A percentile compares a stretch with the other conserved stretches of the same genome.
Evolutionary conservation across 805 yeast species (phyloP).

Genomic region (Naumovozyma dairenensis): DNA sequence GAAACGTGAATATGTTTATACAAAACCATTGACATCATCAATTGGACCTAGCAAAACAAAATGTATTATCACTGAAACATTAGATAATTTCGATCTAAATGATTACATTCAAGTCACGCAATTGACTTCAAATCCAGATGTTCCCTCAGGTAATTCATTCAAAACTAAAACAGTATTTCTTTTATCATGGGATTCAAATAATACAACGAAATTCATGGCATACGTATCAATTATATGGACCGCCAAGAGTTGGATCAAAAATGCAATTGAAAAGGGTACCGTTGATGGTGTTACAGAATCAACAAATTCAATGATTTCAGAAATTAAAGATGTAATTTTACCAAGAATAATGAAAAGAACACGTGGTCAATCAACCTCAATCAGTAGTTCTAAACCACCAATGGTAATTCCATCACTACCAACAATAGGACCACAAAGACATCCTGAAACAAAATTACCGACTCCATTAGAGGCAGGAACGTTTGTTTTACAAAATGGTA

Average conservation of each 20-base stretch:
- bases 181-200: constrained; percentile 54
- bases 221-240: constrained; percentile 58
- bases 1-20: constrained; percentile 44
- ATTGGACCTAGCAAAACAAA: constrained; percentile 72
- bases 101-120: constrained; percentile 42
- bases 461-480: background rate
- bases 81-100: constrained; percentile 43
- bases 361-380: constrained; percentile 5
- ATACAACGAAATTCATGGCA: constrained; percentile 42
- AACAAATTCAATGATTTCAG: constrained; percentile 37
- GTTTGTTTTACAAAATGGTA: constrained; percentile 35
- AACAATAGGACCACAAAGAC: constrained; percentile 30
- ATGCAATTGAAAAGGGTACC: constrained; percentile 66
- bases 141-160: constrained; percentile 69
- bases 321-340: constrained; percentile 32
- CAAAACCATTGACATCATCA: constrained; percentile 54
- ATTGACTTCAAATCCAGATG: constrained; percentile 63
- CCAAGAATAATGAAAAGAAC: too few species aligned
- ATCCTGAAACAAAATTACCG: constrained; percentile 34
- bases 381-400: constrained; percentile 6
- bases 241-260: constrained; percentile 69
- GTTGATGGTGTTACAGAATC: constrained; percentile 63
- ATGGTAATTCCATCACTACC: constrained; percentile 23
- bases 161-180: constrained; percentile 48
- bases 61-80: constrained; percentile 52